phyloP scores from a whole-genome alignment of 176 grass and related monocot genomes.

The Olyra latifolia region DNA sequence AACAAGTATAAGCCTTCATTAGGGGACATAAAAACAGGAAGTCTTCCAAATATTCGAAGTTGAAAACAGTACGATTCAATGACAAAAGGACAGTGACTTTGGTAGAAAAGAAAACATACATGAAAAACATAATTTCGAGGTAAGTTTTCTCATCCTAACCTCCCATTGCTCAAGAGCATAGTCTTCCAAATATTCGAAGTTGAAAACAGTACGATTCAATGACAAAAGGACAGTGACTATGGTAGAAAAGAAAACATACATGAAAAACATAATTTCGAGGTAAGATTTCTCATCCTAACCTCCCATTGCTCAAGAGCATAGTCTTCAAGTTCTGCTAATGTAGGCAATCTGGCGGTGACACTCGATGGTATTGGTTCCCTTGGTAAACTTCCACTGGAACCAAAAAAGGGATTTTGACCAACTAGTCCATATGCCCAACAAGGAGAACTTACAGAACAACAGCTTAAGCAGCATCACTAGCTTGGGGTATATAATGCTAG shows the following conservation, averaged over 20 bases:
- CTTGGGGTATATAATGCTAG: neutral
- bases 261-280: conserved; percentile 17
- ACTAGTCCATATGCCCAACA: neutral
- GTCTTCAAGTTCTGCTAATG: conserved; percentile 63
- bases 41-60: neutral
- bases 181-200: no score
- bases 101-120: conserved; percentile 19
- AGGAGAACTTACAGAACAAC: neutral
- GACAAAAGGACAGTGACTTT: conserved; percentile 9
- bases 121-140: conserved; percentile 17
- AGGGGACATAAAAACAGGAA: neutral
- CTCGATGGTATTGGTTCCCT: conserved; percentile 69
- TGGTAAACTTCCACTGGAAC: conserved; percentile 74
- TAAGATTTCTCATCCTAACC: conserved; percentile 43
- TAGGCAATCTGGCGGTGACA: conserved; percentile 68
- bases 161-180: conserved; percentile 92
- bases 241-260: conserved; percentile 19
- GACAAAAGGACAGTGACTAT: neutral
- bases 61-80: neutral
- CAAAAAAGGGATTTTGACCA: conserved; percentile 16
- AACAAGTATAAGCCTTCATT: neutral
- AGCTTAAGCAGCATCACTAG: conserved; percentile 4
- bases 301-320: conserved; percentile 92
- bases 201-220: no score
- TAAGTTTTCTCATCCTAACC: conserved; percentile 42